Conservation (phyloP, 805 yeast genomes). For the Candida broadrunensis region DNA sequence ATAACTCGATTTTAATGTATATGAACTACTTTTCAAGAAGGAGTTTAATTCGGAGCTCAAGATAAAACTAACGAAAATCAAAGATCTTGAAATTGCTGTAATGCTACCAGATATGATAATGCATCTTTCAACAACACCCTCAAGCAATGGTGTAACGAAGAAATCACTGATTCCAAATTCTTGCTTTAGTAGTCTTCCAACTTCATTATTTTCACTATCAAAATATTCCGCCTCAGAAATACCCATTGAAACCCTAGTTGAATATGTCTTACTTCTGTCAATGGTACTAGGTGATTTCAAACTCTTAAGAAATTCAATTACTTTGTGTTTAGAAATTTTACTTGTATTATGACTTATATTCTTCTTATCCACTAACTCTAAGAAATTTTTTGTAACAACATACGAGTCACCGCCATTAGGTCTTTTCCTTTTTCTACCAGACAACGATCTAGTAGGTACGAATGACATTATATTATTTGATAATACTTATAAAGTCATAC, state of each 20-base stretch:
- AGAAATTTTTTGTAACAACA: neutral
- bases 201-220: conserved; percentile 9
- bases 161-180: conserved; percentile 20
- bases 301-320: conserved; percentile 1
- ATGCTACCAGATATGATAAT: conserved; percentile 26
- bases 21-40: conserved; percentile 1
- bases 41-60: conserved; percentile 24
- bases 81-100: conserved; percentile 18
- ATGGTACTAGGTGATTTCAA: neutral
- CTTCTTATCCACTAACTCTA: neutral
- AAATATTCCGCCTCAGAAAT: conserved; percentile 25
- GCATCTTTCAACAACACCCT: conserved; percentile 29
- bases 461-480: too few relatives aligned
- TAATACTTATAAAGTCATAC: too few relatives aligned
- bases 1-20: neutral
- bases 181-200: conserved; percentile 12
- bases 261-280: neutral
- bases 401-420: neutral
- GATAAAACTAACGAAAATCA: conserved; percentile 23
- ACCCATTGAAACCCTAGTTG: conserved; percentile 12
- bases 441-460: too few relatives aligned
- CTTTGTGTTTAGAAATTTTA: conserved; percentile 2
- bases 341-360: neutral
- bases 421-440: neutral
- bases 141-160: conserved; percentile 14